These are phyloP conservation scores for Aschersonia sp. DNA, from an alignment of 2,329 filamentous ascomycete species.

Conservation along the genomic window DNA sequence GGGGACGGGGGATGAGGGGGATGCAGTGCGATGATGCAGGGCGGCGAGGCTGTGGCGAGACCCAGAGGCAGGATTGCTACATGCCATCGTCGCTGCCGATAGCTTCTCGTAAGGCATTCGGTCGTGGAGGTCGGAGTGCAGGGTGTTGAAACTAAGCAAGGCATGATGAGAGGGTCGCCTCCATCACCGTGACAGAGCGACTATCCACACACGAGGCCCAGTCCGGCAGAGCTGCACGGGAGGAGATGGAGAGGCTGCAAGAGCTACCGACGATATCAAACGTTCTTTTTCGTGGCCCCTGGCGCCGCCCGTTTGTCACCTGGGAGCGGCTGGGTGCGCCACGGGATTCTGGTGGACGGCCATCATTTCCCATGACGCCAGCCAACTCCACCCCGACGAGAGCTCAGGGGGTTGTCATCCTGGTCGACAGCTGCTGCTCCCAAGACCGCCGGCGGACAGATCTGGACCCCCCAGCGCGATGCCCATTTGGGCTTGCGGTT, in stretches of 20 bases:
- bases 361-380: not conserved
- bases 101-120: not conserved
- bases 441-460: not conserved
- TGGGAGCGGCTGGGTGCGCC: no score
- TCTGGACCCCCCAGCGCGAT: not conserved
- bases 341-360: no score
- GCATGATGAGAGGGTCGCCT: not conserved
- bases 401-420: not conserved
- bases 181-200: not conserved
- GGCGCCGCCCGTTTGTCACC: not conserved
- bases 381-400: not conserved
- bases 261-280: no score
- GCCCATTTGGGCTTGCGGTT: not conserved
- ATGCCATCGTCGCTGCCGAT: not conserved
- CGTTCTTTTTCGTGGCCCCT: not conserved
- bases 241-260: no score
- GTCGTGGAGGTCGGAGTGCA: not conserved
- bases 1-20: not conserved
- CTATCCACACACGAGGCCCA: no score
- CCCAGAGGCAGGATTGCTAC: not conserved
- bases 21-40: not conserved
- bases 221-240: no score
- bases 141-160: conserved; percentile 3
- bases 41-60: no score
- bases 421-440: not conserved